A percentile compares a stretch with the other conserved stretches of the same genome.
These are phyloP conservation scores for Conoideocrella luteorostrata DNA, from an alignment of 2,329 filamentous ascomycete species.

Conservation along the genomic window DNA sequence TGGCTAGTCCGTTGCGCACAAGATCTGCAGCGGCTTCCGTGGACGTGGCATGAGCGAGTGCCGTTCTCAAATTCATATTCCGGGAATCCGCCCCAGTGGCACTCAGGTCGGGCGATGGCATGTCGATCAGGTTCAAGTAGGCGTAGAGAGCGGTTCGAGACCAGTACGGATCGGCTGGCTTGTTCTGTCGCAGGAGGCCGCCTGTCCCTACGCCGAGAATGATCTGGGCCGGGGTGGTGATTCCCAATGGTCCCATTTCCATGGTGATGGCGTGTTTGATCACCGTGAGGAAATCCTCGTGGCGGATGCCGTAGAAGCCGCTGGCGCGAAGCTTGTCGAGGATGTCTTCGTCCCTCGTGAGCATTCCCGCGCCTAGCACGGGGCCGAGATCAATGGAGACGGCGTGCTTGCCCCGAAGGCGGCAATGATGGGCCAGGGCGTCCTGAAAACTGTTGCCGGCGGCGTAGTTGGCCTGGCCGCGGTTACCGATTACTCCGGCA, in stretches of 20 bases:
- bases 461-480: slow-evolving; percentile 53
- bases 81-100: slow-evolving; percentile 10
- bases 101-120: slow-evolving; percentile 26
- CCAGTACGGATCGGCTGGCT: slow-evolving; percentile 49
- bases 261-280: slow-evolving; percentile 39
- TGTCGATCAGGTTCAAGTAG: slow-evolving; percentile 42
- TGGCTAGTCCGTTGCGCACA: slow-evolving; percentile 29
- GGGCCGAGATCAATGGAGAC: slow-evolving; percentile 46
- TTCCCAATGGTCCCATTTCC: slow-evolving; percentile 18
- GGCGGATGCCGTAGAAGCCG: slow-evolving; percentile 49
- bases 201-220: slow-evolving; percentile 49
- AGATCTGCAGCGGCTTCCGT: slow-evolving; percentile 24
- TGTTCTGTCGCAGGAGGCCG: slow-evolving; percentile 45
- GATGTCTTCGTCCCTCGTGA: slow-evolving; percentile 40
- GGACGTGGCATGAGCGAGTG: slow-evolving; percentile 24
- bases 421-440: slow-evolving; percentile 33
- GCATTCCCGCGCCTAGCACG: slow-evolving; percentile 48
- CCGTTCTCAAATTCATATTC: slow-evolving; percentile 22
- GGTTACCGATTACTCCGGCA: slow-evolving; percentile 49
- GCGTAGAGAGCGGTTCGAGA: slow-evolving; percentile 41
- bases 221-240: slow-evolving; percentile 37
- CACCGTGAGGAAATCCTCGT: slow-evolving; percentile 42
- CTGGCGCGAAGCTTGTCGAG: slow-evolving; percentile 42
- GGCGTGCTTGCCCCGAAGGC: slow-evolving; percentile 26
- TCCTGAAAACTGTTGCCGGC: slow-evolving; percentile 48